Evolutionary conservation across 306 rosid genomes (phyloP).

Genomic region (Ormosia semicastrata): DNA sequence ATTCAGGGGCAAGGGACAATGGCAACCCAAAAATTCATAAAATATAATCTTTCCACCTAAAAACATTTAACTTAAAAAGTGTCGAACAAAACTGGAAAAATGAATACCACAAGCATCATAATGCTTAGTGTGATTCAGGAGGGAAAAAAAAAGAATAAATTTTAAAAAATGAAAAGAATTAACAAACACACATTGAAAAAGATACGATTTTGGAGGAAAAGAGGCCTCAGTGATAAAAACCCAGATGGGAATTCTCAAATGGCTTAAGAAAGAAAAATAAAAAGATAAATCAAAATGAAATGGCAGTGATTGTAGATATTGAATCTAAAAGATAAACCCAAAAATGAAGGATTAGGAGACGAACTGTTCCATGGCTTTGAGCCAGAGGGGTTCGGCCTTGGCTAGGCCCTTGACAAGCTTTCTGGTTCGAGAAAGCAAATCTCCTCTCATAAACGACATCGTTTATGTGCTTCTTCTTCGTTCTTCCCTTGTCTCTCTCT

Average conservation of each 20-base stretch:
- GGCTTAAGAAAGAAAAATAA: neutral
- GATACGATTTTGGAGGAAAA: neutral
- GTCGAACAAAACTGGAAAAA: neutral
- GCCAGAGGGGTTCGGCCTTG: conserved; percentile 78
- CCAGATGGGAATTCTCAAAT: conserved; percentile 8
- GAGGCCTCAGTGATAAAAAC: neutral
- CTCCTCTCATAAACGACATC: conserved; percentile 82
- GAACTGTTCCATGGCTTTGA: conserved; percentile 92
- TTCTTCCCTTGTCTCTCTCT: neutral
- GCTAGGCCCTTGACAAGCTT: conserved; percentile 92
- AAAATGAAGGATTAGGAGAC: conserved; percentile 15
- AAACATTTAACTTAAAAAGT: neutral
- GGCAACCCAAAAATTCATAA: neutral
- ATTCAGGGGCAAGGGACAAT: neutral
- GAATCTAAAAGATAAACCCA: neutral
- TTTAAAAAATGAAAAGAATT: neutral
- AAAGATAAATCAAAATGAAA: neutral
- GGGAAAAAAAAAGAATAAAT: too few relatives aligned
- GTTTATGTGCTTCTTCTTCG: conserved; percentile 12
- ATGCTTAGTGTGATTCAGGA: neutral
- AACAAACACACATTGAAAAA: neutral
- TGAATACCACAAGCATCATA: neutral
- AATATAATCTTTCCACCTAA: neutral
- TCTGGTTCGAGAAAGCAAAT: conserved; percentile 63
- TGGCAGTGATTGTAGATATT: neutral